Evolutionary conservation across 2,329 filamentous ascomycete genomes (phyloP).

Genomic region (Delphinella strobiligena): DNA sequence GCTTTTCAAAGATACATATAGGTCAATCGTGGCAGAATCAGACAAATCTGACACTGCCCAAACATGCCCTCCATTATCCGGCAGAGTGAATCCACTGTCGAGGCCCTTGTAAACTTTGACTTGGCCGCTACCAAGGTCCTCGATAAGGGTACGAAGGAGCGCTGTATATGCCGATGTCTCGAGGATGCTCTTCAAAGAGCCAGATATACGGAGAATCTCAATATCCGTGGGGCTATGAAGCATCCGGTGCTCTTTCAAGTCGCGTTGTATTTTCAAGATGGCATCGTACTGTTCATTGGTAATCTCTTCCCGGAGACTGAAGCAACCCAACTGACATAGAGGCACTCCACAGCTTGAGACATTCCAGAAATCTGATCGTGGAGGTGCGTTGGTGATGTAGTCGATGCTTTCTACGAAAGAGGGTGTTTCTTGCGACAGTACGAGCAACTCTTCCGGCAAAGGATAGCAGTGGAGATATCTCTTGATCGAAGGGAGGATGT

Average conservation of each 20-base stretch:
- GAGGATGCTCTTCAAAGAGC: slow-evolving; percentile 6
- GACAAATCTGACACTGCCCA: slow-evolving; percentile 2
- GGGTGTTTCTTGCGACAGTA: background rate
- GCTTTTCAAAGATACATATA: slow-evolving; percentile 11
- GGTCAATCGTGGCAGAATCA: slow-evolving; percentile 1
- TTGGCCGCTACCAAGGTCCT: slow-evolving; percentile 4
- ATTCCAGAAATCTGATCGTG: slow-evolving; percentile 8
- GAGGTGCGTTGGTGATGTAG: slow-evolving; percentile 5
- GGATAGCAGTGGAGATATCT: slow-evolving; percentile 1
- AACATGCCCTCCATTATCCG: slow-evolving; percentile 9
- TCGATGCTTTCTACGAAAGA: slow-evolving; percentile 2
- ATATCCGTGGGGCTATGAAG: slow-evolving; percentile 9
- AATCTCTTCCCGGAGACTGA: slow-evolving; percentile 9
- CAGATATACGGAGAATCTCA: slow-evolving; percentile 7
- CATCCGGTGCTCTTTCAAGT: slow-evolving; percentile 9
- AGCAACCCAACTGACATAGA: slow-evolving; percentile 8
- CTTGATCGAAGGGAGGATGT: slow-evolving; percentile 9
- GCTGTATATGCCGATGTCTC: slow-evolving; percentile 6
- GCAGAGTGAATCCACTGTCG: slow-evolving; percentile 9
- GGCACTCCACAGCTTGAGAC: slow-evolving; percentile 7
- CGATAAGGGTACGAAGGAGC: slow-evolving; percentile 8
- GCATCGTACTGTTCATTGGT: slow-evolving; percentile 8
- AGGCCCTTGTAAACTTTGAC: slow-evolving; percentile 10
- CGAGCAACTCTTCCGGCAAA: slow-evolving; percentile 7
- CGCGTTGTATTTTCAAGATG: slow-evolving; percentile 9